Evolutionary conservation across 768 basidiomycete species (phyloP).

Genomic region (Daedalea quercina): DNA sequence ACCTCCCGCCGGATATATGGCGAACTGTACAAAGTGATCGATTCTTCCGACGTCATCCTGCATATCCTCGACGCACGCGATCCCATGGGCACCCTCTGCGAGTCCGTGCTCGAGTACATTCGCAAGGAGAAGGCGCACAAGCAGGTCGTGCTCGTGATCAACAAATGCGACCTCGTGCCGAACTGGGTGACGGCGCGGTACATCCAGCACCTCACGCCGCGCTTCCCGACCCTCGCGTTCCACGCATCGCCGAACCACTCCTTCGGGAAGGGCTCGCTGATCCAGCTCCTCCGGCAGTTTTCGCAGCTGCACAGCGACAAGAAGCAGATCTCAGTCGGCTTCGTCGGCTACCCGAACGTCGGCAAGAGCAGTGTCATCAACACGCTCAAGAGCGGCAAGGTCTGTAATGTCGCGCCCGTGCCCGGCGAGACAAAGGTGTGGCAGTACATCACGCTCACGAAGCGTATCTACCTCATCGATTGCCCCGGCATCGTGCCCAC

Average conservation of each 20-base stretch:
- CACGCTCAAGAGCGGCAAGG: constrained; percentile 95
- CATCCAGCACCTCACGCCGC: constrained; percentile 90
- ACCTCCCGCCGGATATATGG: constrained; percentile 95
- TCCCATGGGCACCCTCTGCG: constrained; percentile 91
- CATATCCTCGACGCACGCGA: constrained; percentile 96
- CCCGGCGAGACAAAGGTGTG: constrained; percentile 99
- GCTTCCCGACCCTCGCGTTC: constrained; percentile 95
- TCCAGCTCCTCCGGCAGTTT: constrained; percentile 94
- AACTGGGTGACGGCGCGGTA: constrained; percentile 99
- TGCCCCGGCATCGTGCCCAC: constrained; percentile 98
- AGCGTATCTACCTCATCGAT: constrained; percentile 97
- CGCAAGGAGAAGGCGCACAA: constrained; percentile 97
- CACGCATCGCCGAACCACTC: constrained; percentile 99
- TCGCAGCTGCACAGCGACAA: constrained; percentile 96
- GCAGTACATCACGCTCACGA: constrained; percentile 98
- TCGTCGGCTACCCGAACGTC: constrained; percentile 97
- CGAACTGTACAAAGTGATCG: constrained; percentile 98
- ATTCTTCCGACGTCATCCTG: constrained; percentile 94
- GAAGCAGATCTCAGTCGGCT: constrained; percentile 98
- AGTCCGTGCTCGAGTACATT: constrained; percentile 88
- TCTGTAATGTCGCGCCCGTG: constrained; percentile 93
- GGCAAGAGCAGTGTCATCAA: constrained; percentile 98
- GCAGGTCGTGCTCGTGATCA: constrained; percentile 92
- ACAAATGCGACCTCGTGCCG: constrained; percentile 98
- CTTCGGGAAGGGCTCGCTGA: constrained; percentile 97